These are phyloP conservation scores for Lachancea meyersii DNA, from an alignment of 805 yeast species.

Conservation along the genomic window DNA sequence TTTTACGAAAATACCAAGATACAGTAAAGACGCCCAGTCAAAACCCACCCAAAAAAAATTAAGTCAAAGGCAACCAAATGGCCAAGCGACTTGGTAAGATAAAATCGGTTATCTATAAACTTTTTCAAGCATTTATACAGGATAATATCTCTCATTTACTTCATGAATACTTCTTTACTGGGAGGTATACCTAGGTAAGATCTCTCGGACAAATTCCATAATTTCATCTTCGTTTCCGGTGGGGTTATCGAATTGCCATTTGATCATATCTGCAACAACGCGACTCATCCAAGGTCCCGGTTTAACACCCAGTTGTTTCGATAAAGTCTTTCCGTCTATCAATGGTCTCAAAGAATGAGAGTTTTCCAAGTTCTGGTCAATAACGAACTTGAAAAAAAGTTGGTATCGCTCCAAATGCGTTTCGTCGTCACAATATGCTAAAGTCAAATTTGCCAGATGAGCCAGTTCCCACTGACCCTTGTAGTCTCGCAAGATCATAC, in stretches of 20 bases:
- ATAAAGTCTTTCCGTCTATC: slow-evolving; percentile 69
- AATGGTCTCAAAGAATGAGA: slow-evolving; percentile 49
- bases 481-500: slow-evolving; percentile 49
- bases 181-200: slow-evolving; percentile 20
- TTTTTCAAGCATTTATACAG: slow-evolving; percentile 1
- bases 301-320: slow-evolving; percentile 44
- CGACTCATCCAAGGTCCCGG: slow-evolving; percentile 85
- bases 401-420: slow-evolving; percentile 30
- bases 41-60: background rate
- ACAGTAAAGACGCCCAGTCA: background rate
- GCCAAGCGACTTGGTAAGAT: background rate
- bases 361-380: slow-evolving; percentile 19
- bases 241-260: slow-evolving; percentile 80
- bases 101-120: slow-evolving; percentile 3
- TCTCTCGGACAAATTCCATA: slow-evolving; percentile 35
- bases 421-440: slow-evolving; percentile 17
- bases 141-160: background rate
- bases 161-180: background rate
- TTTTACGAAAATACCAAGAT: background rate
- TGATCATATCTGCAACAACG: slow-evolving; percentile 48
- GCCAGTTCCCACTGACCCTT: slow-evolving; percentile 47
- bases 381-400: slow-evolving; percentile 27
- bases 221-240: slow-evolving; percentile 47
- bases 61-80: background rate
- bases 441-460: slow-evolving; percentile 32